Conservation (phyloP, 306 rosid species). For the Vigna reflexopilosa region DNA sequence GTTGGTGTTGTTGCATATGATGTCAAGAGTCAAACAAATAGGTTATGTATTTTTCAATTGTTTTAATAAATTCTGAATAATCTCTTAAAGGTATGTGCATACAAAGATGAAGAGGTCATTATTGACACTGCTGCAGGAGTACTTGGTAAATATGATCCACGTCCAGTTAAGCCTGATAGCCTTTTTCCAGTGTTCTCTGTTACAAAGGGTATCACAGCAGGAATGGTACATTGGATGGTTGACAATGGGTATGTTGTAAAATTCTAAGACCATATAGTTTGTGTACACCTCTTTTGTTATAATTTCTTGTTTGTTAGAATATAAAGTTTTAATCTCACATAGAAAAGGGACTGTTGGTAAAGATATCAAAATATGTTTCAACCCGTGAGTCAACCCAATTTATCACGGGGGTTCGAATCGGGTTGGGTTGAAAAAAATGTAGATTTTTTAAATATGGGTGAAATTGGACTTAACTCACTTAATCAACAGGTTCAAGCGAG, state of each 20-base stretch:
- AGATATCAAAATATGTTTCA: too few relatives aligned
- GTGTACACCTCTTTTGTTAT: constrained; percentile 16
- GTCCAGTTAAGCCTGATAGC: constrained; percentile 95
- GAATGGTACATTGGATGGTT: constrained; percentile 97
- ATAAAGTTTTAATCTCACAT: constrained; percentile 23
- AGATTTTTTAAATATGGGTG: too few relatives aligned
- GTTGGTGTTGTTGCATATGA: constrained; percentile 7
- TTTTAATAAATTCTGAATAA: constrained; percentile 35
- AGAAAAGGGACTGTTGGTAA: constrained; percentile 1
- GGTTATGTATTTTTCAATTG: constrained; percentile 18
- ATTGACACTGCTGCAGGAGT: constrained; percentile 98
- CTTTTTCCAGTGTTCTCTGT: constrained; percentile 95
- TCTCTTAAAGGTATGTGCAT: constrained; percentile 89
- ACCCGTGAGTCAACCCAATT: too few relatives aligned
- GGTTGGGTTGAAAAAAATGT: too few relatives aligned
- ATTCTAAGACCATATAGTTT: constrained; percentile 31
- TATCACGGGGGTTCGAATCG: too few relatives aligned
- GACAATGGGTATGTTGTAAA: constrained; percentile 75
- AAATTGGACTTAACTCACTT: too few relatives aligned
- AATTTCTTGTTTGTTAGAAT: constrained; percentile 20
- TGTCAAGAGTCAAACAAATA: constrained; percentile 5
- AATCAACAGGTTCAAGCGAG: too few relatives aligned
- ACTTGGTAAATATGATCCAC: constrained; percentile 98
- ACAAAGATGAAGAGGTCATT: constrained; percentile 95
- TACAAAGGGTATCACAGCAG: constrained; percentile 94